Conservation (phyloP, 129 eudicot genomes). For the Helichrysum umbraculigerum region DNA sequence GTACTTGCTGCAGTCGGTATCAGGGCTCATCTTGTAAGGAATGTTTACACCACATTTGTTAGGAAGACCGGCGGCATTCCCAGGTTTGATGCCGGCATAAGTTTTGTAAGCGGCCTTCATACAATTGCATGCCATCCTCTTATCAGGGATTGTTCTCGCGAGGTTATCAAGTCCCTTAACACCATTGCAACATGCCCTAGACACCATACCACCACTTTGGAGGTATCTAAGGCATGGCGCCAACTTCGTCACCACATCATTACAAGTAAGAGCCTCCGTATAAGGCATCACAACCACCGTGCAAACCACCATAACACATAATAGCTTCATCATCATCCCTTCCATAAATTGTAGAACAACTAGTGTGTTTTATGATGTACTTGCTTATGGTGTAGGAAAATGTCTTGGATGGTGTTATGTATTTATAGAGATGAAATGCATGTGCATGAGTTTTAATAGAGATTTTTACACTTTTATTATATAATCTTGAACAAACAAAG, state of each 20-base stretch:
- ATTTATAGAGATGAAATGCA: conserved; percentile 25
- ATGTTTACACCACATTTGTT: conserved; percentile 40
- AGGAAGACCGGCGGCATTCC: conserved; percentile 38
- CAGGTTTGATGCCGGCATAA: conserved; percentile 13
- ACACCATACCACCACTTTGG: background rate
- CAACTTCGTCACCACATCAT: conserved; percentile 21
- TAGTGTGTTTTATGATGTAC: background rate
- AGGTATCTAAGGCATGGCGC: conserved; percentile 42
- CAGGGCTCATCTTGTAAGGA: conserved; percentile 46
- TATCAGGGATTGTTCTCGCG: conserved; percentile 32
- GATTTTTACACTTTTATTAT: background rate
- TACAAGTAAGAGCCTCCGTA: conserved; percentile 36
- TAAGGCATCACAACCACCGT: conserved; percentile 23
- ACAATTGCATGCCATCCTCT: conserved; percentile 38
- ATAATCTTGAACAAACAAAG: background rate
- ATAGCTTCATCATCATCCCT: conserved; percentile 11
- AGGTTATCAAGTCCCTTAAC: conserved; percentile 24
- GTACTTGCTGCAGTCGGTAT: conserved; percentile 51
- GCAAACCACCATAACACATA: conserved; percentile 19
- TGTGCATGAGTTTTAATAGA: background rate
- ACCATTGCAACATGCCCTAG: conserved; percentile 34
- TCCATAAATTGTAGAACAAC: conserved; percentile 1
- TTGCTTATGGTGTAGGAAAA: conserved; percentile 3
- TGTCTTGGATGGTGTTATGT: background rate
- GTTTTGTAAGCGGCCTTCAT: conserved; percentile 23